Evolutionary conservation across 2,329 filamentous ascomycete genomes (phyloP), one percentile per base, ranked within the genome.

Genomic region (Periconia digitata): DNA sequence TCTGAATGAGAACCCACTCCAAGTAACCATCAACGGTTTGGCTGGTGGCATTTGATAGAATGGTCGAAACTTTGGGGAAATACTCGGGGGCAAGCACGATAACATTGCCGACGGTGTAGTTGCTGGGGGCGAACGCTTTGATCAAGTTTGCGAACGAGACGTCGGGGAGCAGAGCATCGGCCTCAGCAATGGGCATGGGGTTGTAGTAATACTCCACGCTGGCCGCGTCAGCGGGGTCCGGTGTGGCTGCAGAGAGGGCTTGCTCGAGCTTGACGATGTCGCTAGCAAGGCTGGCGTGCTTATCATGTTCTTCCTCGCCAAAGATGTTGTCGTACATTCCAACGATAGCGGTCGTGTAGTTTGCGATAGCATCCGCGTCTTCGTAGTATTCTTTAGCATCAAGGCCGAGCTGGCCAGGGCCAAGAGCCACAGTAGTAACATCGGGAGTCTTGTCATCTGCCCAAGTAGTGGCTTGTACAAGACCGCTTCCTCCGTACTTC

Each of bases 151-250:
- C 65, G 2, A 86, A 65, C 7, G 76, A 74, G 12, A 86, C 69
- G 44, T 81, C 74, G 2, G 84, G 83, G 1, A 79, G 66, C 32
- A 86, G 68, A 6, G 72, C 71, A 20, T 78, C 72, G 5, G 77
- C 78, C 47, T 85, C 79, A 13, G 76, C 67, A 22, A 85, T 63
- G 10, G 76, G 77, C 58, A 78, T 77, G 2, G 82, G 82, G 58
- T 86, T 86, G 67, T 87, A 86, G 53, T 79, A 81, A 72, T 85
- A 80, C 47, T 81, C 84, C 42, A 85, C 79, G 65, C 85, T 81
- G 51, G 80, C 72, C 20, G 75, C 74, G 50, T 81, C 77, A 57
- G 81, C 77, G 2, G 79, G 76, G 47, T 79, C 76, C 3, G 83
- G 81, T 5, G 80, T 79, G 27, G 78, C 75, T 39, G 75, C 70